Base-by-base conservation (phyloP, 495 filamentous ascomycete species). In the Aspergillus baeticus region DNA sequence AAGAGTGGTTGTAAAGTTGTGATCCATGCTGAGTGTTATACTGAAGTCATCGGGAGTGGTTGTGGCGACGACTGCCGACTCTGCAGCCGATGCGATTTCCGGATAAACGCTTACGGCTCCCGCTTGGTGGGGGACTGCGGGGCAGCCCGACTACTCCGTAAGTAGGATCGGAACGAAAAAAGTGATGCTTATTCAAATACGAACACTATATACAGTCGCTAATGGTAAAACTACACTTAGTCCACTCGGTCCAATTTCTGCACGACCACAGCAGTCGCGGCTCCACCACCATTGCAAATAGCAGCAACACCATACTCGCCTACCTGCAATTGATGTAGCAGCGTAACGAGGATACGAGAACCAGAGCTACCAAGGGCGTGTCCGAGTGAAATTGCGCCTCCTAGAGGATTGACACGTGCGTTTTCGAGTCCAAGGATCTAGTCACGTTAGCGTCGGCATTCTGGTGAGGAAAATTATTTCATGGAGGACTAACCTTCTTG, bases 281-380 rank as follows among this genome's bases (percentile, higher is more conserved):
- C 93, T 42, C 93, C 93, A 15, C 94, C 94, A 41, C 94, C 94
- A 63, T 98, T 98, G 74, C 94, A 98, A 55, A 98, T 96, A 10
- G 93, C 93, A 15, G 91, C 94, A 51, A 92, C 87, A 18, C 94
- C 94, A 69, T 96, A 97, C 76, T 98, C 89, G 15, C 92, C 94
- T 31, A 86, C 83, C 73, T 93, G 85, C 50, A 98, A 77, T 68
- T 92, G 89, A 69, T 98, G 94, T 51, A 98, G 79, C 47, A 97
- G 71, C 0, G 91, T 96, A 6, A 89, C 89, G 44, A 98, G 77
- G 59, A 98, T 98, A 33, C 94, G 83, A 20, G 90, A 94, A 13
- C 94, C 94, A 0, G 92, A 96, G 77, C 92, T 96, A 7, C 94
- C 94, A 1, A 98, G 75, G 15, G 94, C 91, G 63, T 98, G 94